Evolutionary conservation across 2,329 filamentous ascomycete species (phyloP).

Genomic region (Alternaria angustiovoidea): DNA sequence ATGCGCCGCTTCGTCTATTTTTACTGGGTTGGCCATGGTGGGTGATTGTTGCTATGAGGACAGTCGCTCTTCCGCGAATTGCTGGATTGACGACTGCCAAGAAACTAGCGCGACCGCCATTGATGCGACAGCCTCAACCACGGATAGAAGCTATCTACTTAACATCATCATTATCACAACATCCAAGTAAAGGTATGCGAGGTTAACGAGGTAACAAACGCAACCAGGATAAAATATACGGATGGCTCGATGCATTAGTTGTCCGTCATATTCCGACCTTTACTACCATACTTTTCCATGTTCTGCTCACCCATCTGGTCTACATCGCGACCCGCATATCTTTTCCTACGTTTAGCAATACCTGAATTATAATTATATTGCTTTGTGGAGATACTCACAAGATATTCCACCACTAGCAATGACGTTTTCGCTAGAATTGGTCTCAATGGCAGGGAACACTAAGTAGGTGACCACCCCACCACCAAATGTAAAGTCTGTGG

Average conservation of each 20-base stretch:
- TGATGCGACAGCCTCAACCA: not conserved
- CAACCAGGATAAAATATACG: fast-evolving
- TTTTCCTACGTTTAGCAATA: not conserved
- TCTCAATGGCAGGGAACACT: not conserved
- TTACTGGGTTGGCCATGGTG: constrained; percentile 33
- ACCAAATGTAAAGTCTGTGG: not conserved
- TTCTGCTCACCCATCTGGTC: not conserved
- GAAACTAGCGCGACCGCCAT: constrained; percentile 15
- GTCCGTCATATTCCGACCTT: not conserved
- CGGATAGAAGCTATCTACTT: no score
- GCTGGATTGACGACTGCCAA: constrained; percentile 27
- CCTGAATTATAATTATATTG: not conserved
- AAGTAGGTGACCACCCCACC: not conserved
- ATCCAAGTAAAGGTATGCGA: not conserved
- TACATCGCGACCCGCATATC: not conserved
- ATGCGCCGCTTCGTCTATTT: constrained; percentile 14
- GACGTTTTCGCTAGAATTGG: not conserved
- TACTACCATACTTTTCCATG: not conserved
- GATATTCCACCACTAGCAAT: not conserved
- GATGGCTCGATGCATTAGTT: not conserved
- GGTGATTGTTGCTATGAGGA: constrained; percentile 6
- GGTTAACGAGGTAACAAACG: not conserved
- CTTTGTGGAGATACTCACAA: not conserved
- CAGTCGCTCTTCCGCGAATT: constrained; percentile 13
- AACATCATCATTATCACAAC: not conserved